A percentile compares a stretch with the other conserved stretches of the same genome.
Conservation (phyloP, 306 rosid genomes). For the Carpinus fangiana region DNA sequence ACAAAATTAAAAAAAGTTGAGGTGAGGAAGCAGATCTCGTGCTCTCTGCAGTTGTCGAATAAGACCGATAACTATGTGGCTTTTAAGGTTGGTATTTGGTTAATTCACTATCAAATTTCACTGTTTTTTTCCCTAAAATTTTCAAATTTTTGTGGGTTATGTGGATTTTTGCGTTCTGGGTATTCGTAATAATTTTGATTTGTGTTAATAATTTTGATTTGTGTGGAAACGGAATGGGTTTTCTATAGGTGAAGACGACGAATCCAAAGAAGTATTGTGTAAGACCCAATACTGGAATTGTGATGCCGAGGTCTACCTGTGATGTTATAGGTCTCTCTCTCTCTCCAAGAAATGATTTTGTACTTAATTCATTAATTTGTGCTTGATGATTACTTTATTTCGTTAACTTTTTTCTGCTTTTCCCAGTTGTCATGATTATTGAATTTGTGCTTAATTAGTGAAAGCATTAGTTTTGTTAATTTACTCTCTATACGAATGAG, state of each 20-base stretch:
- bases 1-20: not conserved
- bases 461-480: not conserved
- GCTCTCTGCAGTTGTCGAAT: slow-evolving; percentile 75
- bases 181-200: slow-evolving; percentile 32
- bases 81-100: slow-evolving; percentile 57
- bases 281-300: slow-evolving; percentile 93
- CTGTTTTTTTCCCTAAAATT: not conserved
- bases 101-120: slow-evolving; percentile 19
- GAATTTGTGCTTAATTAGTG: not conserved
- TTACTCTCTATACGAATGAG: not conserved
- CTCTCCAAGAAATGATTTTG: not conserved
- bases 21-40: slow-evolving; percentile 82
- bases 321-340: slow-evolving; percentile 64
- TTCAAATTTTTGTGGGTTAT: not conserved
- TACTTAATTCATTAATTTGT: not conserved
- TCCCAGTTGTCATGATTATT: not conserved
- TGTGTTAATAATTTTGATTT: slow-evolving; percentile 34
- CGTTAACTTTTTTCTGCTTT: not conserved
- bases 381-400: slow-evolving; percentile 1
- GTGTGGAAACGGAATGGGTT: slow-evolving; percentile 32
- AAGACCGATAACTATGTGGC: slow-evolving; percentile 68
- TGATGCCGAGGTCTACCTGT: slow-evolving; percentile 80
- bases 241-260: slow-evolving; percentile 80
- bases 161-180: slow-evolving; percentile 9
- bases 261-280: slow-evolving; percentile 96